Evolutionary conservation across 768 basidiomycete species (phyloP).

Genomic region (Macrolepiota dolichaula): DNA sequence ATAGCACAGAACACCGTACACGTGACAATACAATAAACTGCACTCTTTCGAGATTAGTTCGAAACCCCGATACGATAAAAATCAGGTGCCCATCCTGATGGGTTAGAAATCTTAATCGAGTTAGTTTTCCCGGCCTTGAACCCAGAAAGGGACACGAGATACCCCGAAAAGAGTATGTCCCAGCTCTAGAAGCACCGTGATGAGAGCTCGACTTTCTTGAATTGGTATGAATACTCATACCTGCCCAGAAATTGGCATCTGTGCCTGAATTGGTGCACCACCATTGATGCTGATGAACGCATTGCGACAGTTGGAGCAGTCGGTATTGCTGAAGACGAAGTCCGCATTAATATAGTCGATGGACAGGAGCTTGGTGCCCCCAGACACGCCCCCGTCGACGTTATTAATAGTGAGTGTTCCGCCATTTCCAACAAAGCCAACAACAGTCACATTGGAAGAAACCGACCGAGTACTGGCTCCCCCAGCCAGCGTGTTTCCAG

Average conservation of each 20-base stretch:
- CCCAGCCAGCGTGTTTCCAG: constrained; percentile 31
- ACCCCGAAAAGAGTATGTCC: constrained; percentile 40
- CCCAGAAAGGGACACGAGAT: constrained; percentile 36
- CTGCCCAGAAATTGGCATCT: constrained; percentile 48
- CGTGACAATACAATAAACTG: neutral
- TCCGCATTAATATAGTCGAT: constrained; percentile 49
- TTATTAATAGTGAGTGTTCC: constrained; percentile 39
- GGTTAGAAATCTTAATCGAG: constrained; percentile 42
- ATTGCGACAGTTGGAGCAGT: constrained; percentile 47
- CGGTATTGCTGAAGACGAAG: constrained; percentile 37
- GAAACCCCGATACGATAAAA: constrained; percentile 38
- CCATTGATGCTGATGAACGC: constrained; percentile 45
- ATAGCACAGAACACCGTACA: neutral
- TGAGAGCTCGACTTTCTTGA: neutral
- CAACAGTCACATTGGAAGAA: constrained; percentile 32
- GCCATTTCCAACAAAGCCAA: constrained; percentile 39
- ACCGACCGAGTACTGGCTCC: constrained; percentile 34
- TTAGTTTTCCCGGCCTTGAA: constrained; percentile 43
- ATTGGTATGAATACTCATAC: constrained; percentile 20
- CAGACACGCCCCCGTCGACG: constrained; percentile 37
- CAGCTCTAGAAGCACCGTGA: constrained; percentile 30
- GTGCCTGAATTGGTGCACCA: constrained; percentile 36
- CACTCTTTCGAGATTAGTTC: constrained; percentile 14
- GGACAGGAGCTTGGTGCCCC: constrained; percentile 40
- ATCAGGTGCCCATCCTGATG: constrained; percentile 38